These are phyloP conservation scores for Bolboschoenus planiculmis DNA, from an alignment of 176 grass and related monocot genomes.

Conservation along the genomic window DNA sequence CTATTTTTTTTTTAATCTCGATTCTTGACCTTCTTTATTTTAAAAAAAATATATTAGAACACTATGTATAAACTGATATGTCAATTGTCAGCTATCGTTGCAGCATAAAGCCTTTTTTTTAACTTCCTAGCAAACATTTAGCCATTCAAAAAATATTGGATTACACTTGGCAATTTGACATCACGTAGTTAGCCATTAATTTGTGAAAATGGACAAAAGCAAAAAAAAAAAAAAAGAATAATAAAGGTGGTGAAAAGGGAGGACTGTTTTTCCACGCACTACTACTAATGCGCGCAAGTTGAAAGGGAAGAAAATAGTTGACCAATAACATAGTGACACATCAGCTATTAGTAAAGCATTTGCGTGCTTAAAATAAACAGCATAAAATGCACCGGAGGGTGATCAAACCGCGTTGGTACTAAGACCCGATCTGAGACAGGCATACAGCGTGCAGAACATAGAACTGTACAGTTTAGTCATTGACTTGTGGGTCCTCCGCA, in stretches of 20 bases:
- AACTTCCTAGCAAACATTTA: too few relatives aligned
- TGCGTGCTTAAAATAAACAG: background rate
- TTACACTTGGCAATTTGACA: too few relatives aligned
- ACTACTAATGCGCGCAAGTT: background rate
- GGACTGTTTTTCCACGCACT: background rate
- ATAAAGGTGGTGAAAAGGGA: background rate
- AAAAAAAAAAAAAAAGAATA: background rate
- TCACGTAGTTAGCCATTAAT: background rate
- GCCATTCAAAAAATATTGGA: too few relatives aligned
- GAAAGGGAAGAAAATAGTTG: background rate
- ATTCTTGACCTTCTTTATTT: too few relatives aligned
- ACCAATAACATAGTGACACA: background rate
- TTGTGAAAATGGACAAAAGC: background rate
- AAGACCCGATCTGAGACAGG: background rate
- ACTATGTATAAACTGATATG: too few relatives aligned
- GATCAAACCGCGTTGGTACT: constrained; percentile 11
- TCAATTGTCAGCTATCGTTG: too few relatives aligned
- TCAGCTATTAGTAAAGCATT: background rate
- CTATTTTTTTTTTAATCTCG: too few relatives aligned
- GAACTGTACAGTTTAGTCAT: background rate
- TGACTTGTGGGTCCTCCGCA: background rate
- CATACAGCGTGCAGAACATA: background rate
- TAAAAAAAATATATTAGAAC: too few relatives aligned
- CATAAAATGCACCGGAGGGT: background rate
- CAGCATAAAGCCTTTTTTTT: too few relatives aligned